A percentile compares a stretch with the other conserved stretches of the same genome.
Evolutionary conservation across 768 basidiomycete species (phyloP).

Genomic region (Hortiboletus flavorubellus): DNA sequence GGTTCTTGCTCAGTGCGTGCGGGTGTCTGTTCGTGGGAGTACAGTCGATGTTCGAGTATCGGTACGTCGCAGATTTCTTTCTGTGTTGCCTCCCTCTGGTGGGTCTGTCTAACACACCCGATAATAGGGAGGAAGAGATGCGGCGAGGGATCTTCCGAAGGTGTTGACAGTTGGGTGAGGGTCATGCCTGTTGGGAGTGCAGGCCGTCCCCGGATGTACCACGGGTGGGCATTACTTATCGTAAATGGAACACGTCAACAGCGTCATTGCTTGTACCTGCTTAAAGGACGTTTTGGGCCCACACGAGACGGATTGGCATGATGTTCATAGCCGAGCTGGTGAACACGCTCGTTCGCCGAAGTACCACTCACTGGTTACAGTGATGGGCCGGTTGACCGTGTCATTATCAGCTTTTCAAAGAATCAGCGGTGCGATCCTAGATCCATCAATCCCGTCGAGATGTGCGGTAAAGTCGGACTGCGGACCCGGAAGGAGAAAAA

Average conservation of each 20-base stretch:
- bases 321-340: not conserved
- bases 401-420: not conserved
- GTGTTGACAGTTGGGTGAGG: slow-evolving; percentile 34
- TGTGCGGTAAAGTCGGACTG: not conserved
- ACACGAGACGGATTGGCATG: not conserved
- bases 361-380: not conserved
- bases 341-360: not conserved
- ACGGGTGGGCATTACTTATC: not conserved
- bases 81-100: not conserved
- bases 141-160: slow-evolving; percentile 56
- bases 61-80: slow-evolving; percentile 44
- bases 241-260: not conserved
- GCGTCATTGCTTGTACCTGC: not conserved
- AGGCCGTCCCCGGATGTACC: not conserved
- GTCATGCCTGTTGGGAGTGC: not conserved
- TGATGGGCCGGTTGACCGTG: not conserved
- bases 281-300: not conserved
- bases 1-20: slow-evolving; percentile 60
- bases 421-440: not conserved
- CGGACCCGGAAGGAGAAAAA: not conserved
- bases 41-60: slow-evolving; percentile 96
- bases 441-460: not conserved
- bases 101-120: slow-evolving; percentile 3
- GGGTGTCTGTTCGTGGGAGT: slow-evolving; percentile 73
- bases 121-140: slow-evolving; percentile 65